These are phyloP conservation scores for Penicillium sp. DNA, from an alignment of 2,329 filamentous ascomycete genomes.

Conservation along the genomic window DNA sequence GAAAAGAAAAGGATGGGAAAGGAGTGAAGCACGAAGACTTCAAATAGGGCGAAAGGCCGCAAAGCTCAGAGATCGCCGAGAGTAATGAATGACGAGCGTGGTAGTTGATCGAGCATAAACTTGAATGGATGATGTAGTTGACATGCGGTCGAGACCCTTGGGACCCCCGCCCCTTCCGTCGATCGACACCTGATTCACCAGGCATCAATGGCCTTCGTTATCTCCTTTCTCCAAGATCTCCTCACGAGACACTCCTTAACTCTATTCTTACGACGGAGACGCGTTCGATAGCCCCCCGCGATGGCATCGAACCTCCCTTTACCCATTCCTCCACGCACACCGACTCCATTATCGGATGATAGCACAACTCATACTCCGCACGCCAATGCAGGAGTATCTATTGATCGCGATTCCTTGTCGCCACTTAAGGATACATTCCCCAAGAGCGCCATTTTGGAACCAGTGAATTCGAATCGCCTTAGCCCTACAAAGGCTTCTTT, in stretches of 20 bases:
- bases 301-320: constrained; percentile 59
- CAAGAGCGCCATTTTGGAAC: constrained; percentile 19
- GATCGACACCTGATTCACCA: constrained; percentile 11
- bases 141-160: constrained; percentile 16
- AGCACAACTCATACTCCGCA: constrained; percentile 22
- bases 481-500: constrained; percentile 36
- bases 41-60: neutral
- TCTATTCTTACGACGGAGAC: constrained; percentile 8
- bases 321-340: constrained; percentile 58
- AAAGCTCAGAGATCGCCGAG: neutral
- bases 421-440: constrained; percentile 41
- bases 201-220: constrained; percentile 10
- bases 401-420: constrained; percentile 46
- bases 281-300: constrained; percentile 9
- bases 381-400: constrained; percentile 27
- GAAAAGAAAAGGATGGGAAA: constrained; percentile 4
- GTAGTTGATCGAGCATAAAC: constrained; percentile 4
- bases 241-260: neutral
- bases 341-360: constrained; percentile 58
- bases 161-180: constrained; percentile 19
- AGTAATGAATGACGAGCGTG: constrained; percentile 24
- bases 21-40: constrained; percentile 1
- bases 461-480: constrained; percentile 23
- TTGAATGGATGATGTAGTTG: constrained; percentile 25
- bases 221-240: constrained; percentile 13